phyloP scores from a whole-genome alignment of 148 eudicot species.

The Fagopyrum tataricum region DNA sequence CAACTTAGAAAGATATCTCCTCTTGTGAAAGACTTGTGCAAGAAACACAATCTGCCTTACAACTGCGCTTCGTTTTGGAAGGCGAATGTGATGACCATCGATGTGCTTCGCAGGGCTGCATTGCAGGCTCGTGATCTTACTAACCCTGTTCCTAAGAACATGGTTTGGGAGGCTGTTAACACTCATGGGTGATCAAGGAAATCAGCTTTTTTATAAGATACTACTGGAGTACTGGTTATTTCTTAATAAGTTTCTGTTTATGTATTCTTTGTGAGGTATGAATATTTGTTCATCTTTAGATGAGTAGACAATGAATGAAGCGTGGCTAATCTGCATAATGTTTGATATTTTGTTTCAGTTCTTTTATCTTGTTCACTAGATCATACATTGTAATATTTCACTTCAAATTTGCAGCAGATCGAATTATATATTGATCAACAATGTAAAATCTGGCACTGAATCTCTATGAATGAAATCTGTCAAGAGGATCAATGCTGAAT shows the following conservation, averaged over 20 bases:
- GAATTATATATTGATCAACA: not conserved
- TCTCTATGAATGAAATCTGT: not conserved
- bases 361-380: not conserved
- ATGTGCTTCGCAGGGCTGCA: conserved; percentile 61
- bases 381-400: not conserved
- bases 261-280: not conserved
- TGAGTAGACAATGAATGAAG: not conserved
- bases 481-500: not conserved
- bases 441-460: not conserved
- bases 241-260: not conserved
- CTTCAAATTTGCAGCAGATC: not conserved
- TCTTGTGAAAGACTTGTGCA: conserved; percentile 59
- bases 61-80: conserved; percentile 62
- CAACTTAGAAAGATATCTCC: conserved; percentile 77
- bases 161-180: conserved; percentile 85
- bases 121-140: conserved; percentile 54
- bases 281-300: not conserved
- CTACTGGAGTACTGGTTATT: not conserved
- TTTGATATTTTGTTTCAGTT: conserved; percentile 2
- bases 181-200: conserved; percentile 49
- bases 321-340: not conserved
- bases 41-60: conserved; percentile 86
- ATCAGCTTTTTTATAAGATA: not conserved
- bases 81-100: conserved; percentile 61
- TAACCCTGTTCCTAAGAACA: conserved; percentile 32